These are phyloP conservation scores for Globisporangium cylindrosporum DNA, from an alignment of 352 stramenopile species.

Conservation along the genomic window DNA sequence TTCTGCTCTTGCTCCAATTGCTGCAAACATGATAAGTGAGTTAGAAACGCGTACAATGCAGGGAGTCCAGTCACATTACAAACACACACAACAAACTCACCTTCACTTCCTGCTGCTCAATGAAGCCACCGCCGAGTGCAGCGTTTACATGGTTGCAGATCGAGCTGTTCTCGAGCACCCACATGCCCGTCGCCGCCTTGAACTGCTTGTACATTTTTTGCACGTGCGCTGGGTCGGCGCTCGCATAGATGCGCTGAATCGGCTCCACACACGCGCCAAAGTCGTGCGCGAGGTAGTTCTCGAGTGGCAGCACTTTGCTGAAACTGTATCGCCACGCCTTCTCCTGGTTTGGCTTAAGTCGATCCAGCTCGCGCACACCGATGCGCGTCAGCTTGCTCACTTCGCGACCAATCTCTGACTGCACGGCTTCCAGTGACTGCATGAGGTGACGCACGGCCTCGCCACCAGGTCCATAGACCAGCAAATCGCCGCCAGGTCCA, in stretches of 20 bases:
- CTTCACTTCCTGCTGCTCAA: conserved; percentile 45
- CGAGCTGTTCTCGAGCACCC: conserved; percentile 82
- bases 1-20: conserved; percentile 27
- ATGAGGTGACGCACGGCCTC: conserved; percentile 81
- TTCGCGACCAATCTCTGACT: conserved; percentile 71
- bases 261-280: conserved; percentile 81
- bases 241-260: conserved; percentile 86
- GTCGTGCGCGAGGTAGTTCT: conserved; percentile 82
- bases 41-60: not conserved
- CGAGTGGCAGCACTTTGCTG: conserved; percentile 77
- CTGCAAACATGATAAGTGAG: conserved; percentile 1
- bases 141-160: conserved; percentile 78
- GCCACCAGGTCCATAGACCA: conserved; percentile 81
- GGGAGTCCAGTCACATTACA: too few species aligned
- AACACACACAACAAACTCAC: conserved; percentile 7
- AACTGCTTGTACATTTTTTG: conserved; percentile 89
- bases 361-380: conserved; percentile 78
- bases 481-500: conserved; percentile 73
- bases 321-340: conserved; percentile 85
- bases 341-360: conserved; percentile 84
- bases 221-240: conserved; percentile 72
- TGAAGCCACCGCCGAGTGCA: conserved; percentile 60
- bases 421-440: conserved; percentile 78
- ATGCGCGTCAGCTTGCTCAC: conserved; percentile 79
- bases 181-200: conserved; percentile 76